Evolutionary conservation across 148 eudicot species (phyloP).

Genomic region (Vaccinium darrowii): DNA sequence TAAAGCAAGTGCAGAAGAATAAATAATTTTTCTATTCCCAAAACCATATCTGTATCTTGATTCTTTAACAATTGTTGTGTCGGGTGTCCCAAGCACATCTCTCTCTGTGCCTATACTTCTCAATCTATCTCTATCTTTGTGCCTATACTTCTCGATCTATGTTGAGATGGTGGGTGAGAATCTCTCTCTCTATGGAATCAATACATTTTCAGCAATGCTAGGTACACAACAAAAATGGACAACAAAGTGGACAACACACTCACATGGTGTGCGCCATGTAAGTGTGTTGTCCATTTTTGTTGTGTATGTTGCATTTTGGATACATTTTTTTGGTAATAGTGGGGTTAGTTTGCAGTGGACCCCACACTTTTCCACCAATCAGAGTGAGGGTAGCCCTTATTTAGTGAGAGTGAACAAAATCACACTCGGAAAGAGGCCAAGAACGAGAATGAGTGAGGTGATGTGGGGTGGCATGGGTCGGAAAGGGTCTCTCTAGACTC

Average conservation of each 20-base stretch:
- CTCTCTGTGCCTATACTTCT: neutral
- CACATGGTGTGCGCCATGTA: no score
- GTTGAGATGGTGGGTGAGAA: neutral
- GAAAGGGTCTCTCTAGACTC: slow-evolving; percentile 7
- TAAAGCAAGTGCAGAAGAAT: neutral
- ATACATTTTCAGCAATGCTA: no score
- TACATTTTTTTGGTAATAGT: no score
- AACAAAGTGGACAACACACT: no score
- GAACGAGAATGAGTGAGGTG: neutral
- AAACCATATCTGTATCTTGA: neutral
- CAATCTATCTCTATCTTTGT: neutral
- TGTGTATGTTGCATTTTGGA: no score
- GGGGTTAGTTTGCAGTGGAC: no score
- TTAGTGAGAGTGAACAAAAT: no score
- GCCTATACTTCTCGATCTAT: neutral
- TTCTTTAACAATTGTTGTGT: neutral
- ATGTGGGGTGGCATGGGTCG: neutral
- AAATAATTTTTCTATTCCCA: neutral
- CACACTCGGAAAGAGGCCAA: neutral
- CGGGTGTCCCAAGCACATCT: neutral
- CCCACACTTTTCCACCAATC: no score
- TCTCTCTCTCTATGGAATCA: no score
- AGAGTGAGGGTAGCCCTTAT: no score
- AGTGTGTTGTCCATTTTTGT: no score
- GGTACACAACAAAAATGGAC: no score